phyloP scores from a whole-genome alignment of 352 stramenopile species.

The Phytophthora hibernalis region DNA sequence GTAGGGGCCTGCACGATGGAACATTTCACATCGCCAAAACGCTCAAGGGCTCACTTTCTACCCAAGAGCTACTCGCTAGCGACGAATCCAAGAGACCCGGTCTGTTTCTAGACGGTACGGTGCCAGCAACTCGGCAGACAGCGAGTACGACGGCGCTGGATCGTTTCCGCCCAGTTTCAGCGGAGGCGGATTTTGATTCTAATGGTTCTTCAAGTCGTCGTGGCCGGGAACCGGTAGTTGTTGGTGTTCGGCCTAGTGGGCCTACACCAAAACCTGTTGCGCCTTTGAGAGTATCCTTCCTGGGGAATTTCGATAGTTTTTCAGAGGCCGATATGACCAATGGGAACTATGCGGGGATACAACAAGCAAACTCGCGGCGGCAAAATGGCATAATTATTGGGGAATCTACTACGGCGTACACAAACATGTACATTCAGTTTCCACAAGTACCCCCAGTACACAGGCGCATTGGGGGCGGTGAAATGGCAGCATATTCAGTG shows the following conservation, averaged over 20 bases:
- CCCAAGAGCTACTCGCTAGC: conserved; percentile 49
- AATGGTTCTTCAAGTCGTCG: neutral
- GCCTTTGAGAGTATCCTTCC: conserved; percentile 26
- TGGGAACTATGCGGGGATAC: neutral
- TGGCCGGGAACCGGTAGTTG: conserved; percentile 37
- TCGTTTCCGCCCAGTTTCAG: conserved; percentile 48
- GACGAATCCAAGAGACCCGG: conserved; percentile 16
- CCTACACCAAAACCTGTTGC: conserved; percentile 37
- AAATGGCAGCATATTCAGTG: neutral
- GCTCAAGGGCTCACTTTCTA: conserved; percentile 46
- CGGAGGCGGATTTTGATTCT: conserved; percentile 14
- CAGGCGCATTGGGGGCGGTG: conserved; percentile 27
- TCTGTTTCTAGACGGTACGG: conserved; percentile 46
- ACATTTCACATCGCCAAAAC: conserved; percentile 44
- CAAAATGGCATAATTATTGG: neutral
- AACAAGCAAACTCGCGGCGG: neutral
- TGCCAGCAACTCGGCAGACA: conserved; percentile 39
- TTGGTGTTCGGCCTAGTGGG: conserved; percentile 38
- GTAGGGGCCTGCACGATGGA: conserved; percentile 61
- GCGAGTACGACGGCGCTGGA: conserved; percentile 50
- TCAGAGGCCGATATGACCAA: neutral
- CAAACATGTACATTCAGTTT: conserved; percentile 72
- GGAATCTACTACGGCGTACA: conserved; percentile 7
- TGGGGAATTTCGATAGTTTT: conserved; percentile 7
- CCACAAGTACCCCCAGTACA: conserved; percentile 48